These are phyloP conservation scores for Solanum etuberosum DNA, from an alignment of 257 asterid species.

Conservation along the genomic window DNA sequence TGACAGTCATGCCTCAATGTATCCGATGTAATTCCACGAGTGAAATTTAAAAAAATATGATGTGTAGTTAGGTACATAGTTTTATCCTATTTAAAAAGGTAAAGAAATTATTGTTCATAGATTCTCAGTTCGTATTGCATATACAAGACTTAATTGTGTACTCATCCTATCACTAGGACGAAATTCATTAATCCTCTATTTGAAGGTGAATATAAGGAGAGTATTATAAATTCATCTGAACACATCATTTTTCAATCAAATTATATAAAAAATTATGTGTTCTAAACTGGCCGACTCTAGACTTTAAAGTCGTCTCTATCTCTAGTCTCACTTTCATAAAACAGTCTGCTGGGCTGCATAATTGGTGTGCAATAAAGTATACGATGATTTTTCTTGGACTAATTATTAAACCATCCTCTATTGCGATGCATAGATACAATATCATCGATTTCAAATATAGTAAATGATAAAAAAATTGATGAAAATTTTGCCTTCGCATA, in stretches of 20 bases:
- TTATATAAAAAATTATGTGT: neutral
- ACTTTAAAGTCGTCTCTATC: neutral
- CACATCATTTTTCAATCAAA: neutral
- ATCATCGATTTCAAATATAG: neutral
- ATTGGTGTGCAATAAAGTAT: neutral
- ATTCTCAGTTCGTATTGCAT: neutral
- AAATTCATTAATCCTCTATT: neutral
- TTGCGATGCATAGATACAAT: neutral
- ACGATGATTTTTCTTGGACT: no score
- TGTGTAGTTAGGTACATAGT: neutral
- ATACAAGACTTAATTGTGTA: neutral
- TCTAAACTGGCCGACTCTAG: neutral
- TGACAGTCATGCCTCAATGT: neutral
- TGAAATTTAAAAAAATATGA: neutral
- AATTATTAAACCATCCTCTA: neutral
- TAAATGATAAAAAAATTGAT: no score
- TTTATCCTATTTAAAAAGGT: neutral
- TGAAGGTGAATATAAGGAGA: neutral
- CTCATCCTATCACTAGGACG: neutral
- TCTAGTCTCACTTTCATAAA: neutral
- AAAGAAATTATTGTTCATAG: neutral
- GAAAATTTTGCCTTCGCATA: neutral
- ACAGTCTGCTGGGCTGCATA: neutral
- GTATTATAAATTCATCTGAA: neutral
- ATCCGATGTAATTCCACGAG: neutral